A percentile compares a stretch with the other conserved stretches of the same genome.
These are phyloP conservation scores for Xylariomycetidae sp. DNA, from an alignment of 2,329 filamentous ascomycete species.

Conservation along the genomic window DNA sequence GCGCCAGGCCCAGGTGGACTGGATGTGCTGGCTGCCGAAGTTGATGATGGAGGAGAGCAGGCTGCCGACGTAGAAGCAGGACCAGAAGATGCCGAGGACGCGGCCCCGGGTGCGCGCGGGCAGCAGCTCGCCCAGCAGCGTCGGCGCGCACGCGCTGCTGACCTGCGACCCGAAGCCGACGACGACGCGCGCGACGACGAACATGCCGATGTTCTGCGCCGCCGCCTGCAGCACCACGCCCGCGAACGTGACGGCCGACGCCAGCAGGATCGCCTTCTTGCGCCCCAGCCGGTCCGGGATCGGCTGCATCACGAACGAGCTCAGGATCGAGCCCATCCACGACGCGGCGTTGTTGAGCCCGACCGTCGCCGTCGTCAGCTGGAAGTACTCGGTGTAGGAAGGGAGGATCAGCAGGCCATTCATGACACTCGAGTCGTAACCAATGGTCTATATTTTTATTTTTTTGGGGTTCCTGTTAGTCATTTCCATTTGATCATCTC, in stretches of 20 bases:
- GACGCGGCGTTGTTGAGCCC: constrained; percentile 25
- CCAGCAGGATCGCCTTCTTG: constrained; percentile 14
- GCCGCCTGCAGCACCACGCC: constrained; percentile 16
- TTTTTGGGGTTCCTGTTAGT: too few species aligned
- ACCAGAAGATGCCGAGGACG: background rate
- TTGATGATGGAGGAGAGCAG: background rate
- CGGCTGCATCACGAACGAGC: constrained; percentile 1
- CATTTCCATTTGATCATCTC: too few species aligned
- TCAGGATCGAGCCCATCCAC: constrained; percentile 21
- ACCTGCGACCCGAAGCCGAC: constrained; percentile 11
- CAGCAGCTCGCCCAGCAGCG: background rate
- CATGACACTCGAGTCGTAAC: constrained; percentile 30
- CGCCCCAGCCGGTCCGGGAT: constrained; percentile 19
- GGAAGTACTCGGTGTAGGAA: constrained; percentile 27
- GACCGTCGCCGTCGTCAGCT: constrained; percentile 27
- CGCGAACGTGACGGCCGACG: constrained; percentile 14
- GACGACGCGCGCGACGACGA: constrained; percentile 20
- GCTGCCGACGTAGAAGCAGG: constrained; percentile 1
- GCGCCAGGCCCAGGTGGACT: constrained; percentile 30
- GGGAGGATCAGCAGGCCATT: constrained; percentile 30
- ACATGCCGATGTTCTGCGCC: constrained; percentile 22
- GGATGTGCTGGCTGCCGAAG: background rate
- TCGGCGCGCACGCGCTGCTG: background rate
- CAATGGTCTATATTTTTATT: too few species aligned
- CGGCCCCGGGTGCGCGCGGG: background rate